Conservation (phyloP, 179 eudicot genomes). For the Gypsophila paniculata region DNA sequence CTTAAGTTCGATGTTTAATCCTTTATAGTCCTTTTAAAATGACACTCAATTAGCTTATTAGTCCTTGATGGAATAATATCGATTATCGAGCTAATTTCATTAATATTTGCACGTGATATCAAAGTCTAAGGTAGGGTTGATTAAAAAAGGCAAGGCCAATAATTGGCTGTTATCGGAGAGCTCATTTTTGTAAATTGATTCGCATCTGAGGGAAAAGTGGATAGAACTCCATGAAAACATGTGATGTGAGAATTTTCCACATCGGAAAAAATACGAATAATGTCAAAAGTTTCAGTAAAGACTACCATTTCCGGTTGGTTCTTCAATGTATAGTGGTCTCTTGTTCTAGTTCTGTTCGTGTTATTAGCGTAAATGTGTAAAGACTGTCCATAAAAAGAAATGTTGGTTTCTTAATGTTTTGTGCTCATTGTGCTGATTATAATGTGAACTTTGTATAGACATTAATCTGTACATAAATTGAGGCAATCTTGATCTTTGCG, state of each 20-base stretch:
- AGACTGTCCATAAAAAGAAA: too few species aligned
- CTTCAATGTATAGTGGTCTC: background rate
- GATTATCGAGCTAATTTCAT: background rate
- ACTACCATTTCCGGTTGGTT: background rate
- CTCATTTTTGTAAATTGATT: background rate
- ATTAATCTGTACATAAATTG: background rate
- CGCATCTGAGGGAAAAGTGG: background rate
- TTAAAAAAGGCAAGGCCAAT: background rate
- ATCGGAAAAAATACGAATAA: background rate
- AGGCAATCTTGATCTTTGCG: conserved; percentile 8
- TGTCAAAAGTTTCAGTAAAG: background rate
- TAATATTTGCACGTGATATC: background rate
- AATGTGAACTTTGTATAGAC: background rate
- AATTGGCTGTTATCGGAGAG: background rate
- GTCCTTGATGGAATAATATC: background rate
- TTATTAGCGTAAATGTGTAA: background rate
- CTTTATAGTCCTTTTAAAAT: background rate
- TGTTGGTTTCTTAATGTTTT: background rate
- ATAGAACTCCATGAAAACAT: background rate
- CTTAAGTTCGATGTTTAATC: background rate
- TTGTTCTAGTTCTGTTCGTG: background rate
- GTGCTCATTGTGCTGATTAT: background rate
- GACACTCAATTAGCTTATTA: background rate
- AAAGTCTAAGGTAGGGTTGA: background rate
- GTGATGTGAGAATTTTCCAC: background rate